These are phyloP conservation scores for Macrophomina phaseolina DNA, from an alignment of 2,329 filamentous ascomycete genomes.

Conservation along the genomic window DNA sequence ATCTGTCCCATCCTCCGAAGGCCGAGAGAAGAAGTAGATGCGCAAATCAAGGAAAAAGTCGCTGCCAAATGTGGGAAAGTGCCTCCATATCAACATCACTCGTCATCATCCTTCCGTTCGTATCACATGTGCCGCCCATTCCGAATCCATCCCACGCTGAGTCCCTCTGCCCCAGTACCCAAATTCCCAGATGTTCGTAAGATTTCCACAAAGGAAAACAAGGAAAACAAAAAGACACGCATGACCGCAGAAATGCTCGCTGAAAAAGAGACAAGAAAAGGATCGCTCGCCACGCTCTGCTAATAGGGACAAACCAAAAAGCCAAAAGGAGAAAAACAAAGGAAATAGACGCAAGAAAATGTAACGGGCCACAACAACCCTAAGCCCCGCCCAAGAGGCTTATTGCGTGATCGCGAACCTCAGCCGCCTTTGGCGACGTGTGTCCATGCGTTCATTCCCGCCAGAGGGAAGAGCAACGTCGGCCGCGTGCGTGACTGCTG, in stretches of 20 bases:
- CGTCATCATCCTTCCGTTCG: constrained; percentile 26
- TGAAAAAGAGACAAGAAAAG: constrained; percentile 33
- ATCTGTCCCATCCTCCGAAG: constrained; percentile 10
- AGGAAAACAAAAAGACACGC: constrained; percentile 29
- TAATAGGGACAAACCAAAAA: constrained; percentile 34
- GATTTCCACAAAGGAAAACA: constrained; percentile 27
- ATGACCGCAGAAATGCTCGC: constrained; percentile 28
- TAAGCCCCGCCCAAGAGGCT: neutral
- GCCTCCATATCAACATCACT: constrained; percentile 28
- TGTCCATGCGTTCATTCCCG: constrained; percentile 16
- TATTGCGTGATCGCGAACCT: constrained; percentile 7
- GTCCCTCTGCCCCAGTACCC: constrained; percentile 16
- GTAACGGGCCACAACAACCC: constrained; percentile 33
- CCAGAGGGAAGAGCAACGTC: constrained; percentile 7
- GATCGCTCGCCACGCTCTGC: constrained; percentile 45
- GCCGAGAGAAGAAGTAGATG: constrained; percentile 36
- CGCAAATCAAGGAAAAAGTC: constrained; percentile 42
- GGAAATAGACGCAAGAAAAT: constrained; percentile 41
- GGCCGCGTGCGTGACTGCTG: constrained; percentile 14
- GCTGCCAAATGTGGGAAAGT: constrained; percentile 36
- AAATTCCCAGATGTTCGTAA: constrained; percentile 10
- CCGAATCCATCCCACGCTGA: constrained; percentile 18
- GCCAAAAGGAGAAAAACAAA: constrained; percentile 38
- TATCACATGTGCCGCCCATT: constrained; percentile 27
- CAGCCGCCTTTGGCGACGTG: constrained; percentile 10